A percentile compares a stretch with the other conserved stretches of the same genome.
phyloP scores from a whole-genome alignment of 192 early-diverging fungal species.

The Chytriomyces sp. region DNA sequence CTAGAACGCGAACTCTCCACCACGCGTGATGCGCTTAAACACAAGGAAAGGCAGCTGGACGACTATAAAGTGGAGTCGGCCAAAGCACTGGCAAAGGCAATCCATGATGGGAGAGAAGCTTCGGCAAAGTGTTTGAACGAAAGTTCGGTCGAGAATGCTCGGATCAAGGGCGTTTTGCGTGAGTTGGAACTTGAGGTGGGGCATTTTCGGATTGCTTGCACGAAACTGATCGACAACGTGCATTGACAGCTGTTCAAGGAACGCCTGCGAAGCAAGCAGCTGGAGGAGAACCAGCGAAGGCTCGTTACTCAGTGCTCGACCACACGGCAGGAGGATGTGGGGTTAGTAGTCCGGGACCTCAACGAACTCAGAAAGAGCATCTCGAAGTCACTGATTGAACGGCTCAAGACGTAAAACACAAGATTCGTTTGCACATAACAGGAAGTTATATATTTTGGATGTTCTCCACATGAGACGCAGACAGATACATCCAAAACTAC shows the following conservation, averaged over 20 bases:
- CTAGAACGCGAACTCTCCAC: conserved; percentile 18
- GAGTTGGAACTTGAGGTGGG: conserved; percentile 24
- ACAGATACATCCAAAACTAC: conserved; percentile 5
- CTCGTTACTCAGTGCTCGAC: background rate
- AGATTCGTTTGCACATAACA: background rate
- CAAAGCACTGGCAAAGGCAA: conserved; percentile 12
- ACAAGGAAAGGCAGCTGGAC: conserved; percentile 3
- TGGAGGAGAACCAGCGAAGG: conserved; percentile 16
- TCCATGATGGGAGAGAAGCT: background rate
- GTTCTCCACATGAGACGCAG: background rate
- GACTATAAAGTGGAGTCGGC: conserved; percentile 21
- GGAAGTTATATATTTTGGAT: background rate
- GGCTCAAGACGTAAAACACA: conserved; percentile 3
- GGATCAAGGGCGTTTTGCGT: conserved; percentile 2
- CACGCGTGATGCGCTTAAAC: background rate
- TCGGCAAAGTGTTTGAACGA: conserved; percentile 8
- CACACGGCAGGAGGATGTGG: conserved; percentile 14
- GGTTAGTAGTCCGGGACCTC: background rate
- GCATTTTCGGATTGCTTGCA: too few species aligned
- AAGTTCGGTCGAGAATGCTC: background rate
- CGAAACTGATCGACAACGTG: background rate
- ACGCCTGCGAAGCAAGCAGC: conserved; percentile 11
- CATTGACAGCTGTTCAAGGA: conserved; percentile 25
- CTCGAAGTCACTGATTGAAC: conserved; percentile 11
- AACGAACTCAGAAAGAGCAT: background rate